phyloP scores from a whole-genome alignment of 1,139 yeast species.

The Waltiozyma sp. region DNA sequence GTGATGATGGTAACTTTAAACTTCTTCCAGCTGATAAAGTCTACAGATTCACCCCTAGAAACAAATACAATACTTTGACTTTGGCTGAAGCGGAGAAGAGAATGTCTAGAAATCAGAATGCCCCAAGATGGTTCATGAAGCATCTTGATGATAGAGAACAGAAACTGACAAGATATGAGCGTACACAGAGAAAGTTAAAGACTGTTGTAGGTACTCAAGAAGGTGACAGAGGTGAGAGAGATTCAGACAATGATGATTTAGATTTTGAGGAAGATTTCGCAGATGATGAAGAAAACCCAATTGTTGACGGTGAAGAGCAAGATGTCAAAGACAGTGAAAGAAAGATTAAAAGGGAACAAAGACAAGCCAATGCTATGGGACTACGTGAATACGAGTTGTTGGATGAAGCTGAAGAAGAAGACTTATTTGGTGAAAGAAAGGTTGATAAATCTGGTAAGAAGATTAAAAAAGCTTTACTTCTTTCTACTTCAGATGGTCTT shows the following conservation, averaged over 20 bases:
- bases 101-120: slow-evolving; percentile 71
- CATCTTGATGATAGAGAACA: slow-evolving; percentile 62
- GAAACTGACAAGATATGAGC: slow-evolving; percentile 31
- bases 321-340: slow-evolving; percentile 85
- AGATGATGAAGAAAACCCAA: slow-evolving; percentile 98
- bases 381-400: slow-evolving; percentile 46
- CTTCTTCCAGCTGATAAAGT: slow-evolving; percentile 94
- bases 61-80: slow-evolving; percentile 85
- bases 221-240: slow-evolving; percentile 34
- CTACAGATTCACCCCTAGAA: slow-evolving; percentile 86
- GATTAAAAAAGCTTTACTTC: slow-evolving; percentile 71
- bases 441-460: slow-evolving; percentile 89
- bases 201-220: slow-evolving; percentile 49
- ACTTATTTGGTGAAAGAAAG: slow-evolving; percentile 58
- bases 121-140: slow-evolving; percentile 95
- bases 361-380: slow-evolving; percentile 70
- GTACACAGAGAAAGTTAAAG: slow-evolving; percentile 37
- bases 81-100: slow-evolving; percentile 94
- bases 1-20: slow-evolving; percentile 51
- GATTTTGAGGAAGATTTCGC: slow-evolving; percentile 97
- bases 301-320: slow-evolving; percentile 93
- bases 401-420: slow-evolving; percentile 48
- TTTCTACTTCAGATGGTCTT: slow-evolving; percentile 79
- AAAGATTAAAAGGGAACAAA: slow-evolving; percentile 83
- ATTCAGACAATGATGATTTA: slow-evolving; percentile 81